A percentile compares a stretch with the other conserved stretches of the same genome.
These are phyloP conservation scores for Aspergillus melleus DNA, from an alignment of 2,329 filamentous ascomycete species.

Conservation along the genomic window DNA sequence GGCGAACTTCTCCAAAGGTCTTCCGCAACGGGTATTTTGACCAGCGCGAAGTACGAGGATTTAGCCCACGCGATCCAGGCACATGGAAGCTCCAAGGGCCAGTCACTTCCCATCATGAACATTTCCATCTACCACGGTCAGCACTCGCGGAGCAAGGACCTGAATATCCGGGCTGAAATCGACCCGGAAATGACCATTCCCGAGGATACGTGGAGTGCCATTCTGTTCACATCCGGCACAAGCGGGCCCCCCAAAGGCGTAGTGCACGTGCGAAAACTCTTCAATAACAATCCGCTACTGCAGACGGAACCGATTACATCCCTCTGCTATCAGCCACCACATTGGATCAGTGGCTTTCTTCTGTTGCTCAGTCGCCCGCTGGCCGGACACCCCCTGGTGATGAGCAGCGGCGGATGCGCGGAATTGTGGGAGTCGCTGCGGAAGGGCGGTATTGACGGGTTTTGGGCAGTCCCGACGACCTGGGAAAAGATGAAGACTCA, in stretches of 20 bases:
- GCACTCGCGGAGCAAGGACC: not conserved
- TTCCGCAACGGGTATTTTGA: not conserved
- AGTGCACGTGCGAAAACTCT: not conserved
- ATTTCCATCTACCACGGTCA: not conserved
- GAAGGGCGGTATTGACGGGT: not conserved
- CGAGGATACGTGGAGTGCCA: not conserved
- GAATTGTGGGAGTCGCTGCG: not conserved
- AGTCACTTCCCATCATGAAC: not conserved
- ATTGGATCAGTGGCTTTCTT: not conserved
- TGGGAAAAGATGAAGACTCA: not conserved
- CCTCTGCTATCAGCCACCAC: not conserved
- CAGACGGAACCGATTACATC: not conserved
- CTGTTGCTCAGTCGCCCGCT: not conserved
- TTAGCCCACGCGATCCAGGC: not conserved
- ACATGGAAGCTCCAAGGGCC: not conserved
- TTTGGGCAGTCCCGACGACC: not conserved
- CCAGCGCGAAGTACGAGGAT: not conserved
- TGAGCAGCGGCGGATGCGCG: not conserved
- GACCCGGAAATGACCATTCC: not conserved
- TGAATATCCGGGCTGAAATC: not conserved
- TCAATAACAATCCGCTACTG: not conserved
- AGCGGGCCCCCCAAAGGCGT: slow-evolving; percentile 9
- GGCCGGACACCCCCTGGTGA: not conserved
- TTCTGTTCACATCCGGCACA: slow-evolving; percentile 9
- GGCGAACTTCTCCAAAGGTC: not conserved